A percentile compares a stretch with the other conserved stretches of the same genome.
These are phyloP conservation scores for Ormosia emarginata DNA, from an alignment of 306 rosid species.

Conservation along the genomic window DNA sequence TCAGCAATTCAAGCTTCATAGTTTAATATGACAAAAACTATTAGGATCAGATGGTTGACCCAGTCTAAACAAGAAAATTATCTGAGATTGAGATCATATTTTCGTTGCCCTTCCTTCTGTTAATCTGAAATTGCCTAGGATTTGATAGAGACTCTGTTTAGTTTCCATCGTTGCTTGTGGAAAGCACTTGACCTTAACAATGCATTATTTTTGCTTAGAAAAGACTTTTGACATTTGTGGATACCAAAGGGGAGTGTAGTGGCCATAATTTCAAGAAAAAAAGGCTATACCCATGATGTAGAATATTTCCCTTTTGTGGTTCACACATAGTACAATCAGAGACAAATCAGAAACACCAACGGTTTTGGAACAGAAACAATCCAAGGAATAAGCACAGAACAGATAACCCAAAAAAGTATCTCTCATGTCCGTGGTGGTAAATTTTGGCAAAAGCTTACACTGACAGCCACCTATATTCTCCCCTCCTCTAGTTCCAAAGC, in stretches of 20 bases:
- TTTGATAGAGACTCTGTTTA: not conserved
- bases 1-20: not conserved
- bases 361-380: slow-evolving; percentile 35
- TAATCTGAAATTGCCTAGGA: not conserved
- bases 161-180: slow-evolving; percentile 9
- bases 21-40: not conserved
- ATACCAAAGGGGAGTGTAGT: slow-evolving; percentile 16
- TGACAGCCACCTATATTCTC: slow-evolving; percentile 27
- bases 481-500: slow-evolving; percentile 6
- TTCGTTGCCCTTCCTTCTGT: not conserved
- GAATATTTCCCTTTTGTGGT: slow-evolving; percentile 32
- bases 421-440: slow-evolving; percentile 7
- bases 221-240: not conserved
- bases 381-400: slow-evolving; percentile 20
- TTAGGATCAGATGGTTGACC: not conserved
- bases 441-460: slow-evolving; percentile 15
- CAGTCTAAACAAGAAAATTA: not conserved
- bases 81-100: not conserved
- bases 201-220: not conserved
- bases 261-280: slow-evolving; percentile 33
- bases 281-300: not conserved
- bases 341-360: slow-evolving; percentile 25
- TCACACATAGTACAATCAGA: slow-evolving; percentile 15
- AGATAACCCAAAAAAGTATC: slow-evolving; percentile 8
- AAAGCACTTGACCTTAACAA: not conserved